Conservation (phyloP, 345 rosid species). For the Lumnitzera racemosa region DNA sequence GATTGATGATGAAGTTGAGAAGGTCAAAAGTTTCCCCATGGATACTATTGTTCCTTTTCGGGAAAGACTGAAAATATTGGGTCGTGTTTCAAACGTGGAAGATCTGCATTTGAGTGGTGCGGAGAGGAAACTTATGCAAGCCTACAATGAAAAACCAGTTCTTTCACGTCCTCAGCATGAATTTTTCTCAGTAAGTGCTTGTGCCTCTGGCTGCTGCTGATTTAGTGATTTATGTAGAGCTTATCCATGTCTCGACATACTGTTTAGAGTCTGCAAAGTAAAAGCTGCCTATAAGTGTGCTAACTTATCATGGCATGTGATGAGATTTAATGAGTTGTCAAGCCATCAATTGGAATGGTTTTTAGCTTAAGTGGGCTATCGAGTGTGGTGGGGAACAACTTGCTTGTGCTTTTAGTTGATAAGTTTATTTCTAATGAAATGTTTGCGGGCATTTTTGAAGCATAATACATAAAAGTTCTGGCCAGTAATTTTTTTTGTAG, state of each 20-base stretch:
- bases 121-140: conserved; percentile 92
- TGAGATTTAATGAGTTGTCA: background rate
- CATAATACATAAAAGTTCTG: too few relatives aligned
- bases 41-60: conserved; percentile 65
- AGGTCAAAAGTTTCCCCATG: conserved; percentile 78
- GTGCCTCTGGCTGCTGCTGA: background rate
- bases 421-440: too few relatives aligned
- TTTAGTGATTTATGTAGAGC: background rate
- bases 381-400: too few relatives aligned
- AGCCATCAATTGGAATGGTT: background rate
- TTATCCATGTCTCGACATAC: too few relatives aligned
- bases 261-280: too few relatives aligned
- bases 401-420: too few relatives aligned
- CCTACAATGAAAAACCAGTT: conserved; percentile 97
- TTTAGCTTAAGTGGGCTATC: too few relatives aligned
- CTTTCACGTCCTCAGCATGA: conserved; percentile 97
- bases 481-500: too few relatives aligned
- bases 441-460: too few relatives aligned
- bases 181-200: conserved; percentile 47
- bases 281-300: too few relatives aligned
- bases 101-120: conserved; percentile 83
- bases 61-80: conserved; percentile 90
- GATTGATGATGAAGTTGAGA: conserved; percentile 85
- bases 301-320: too few relatives aligned
- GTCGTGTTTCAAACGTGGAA: conserved; percentile 86